Evolutionary conservation across 192 early-diverging fungal species (phyloP).

Genomic region (Podila verticillata): DNA sequence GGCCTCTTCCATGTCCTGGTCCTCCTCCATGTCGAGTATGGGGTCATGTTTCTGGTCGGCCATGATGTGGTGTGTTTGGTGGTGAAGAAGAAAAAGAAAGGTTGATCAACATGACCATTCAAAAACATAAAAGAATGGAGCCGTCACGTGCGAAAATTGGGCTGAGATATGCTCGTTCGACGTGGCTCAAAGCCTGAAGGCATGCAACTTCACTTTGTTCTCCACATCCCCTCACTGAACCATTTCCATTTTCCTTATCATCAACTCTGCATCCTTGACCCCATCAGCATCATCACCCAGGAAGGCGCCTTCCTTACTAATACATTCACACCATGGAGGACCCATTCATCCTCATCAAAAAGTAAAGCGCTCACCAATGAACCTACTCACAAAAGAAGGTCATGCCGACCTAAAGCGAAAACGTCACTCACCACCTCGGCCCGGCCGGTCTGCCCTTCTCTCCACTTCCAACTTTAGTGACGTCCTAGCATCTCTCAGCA

Average conservation of each 20-base stretch:
- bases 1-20: slow-evolving; percentile 14
- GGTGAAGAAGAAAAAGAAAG: neutral
- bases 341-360: slow-evolving; percentile 53
- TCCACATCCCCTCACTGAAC: no score
- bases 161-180: no score
- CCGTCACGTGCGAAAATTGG: no score
- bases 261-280: neutral
- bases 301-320: neutral
- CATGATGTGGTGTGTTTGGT: slow-evolving; percentile 1
- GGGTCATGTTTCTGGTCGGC: slow-evolving; percentile 17
- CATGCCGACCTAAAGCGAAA: no score
- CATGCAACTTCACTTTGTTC: no score
- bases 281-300: neutral
- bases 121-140: neutral
- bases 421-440: no score
- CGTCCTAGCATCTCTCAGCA: slow-evolving; percentile 52
- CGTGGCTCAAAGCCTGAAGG: no score
- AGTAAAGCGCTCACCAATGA: slow-evolving; percentile 19
- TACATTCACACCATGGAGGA: slow-evolving; percentile 29
- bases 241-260: neutral
- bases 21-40: neutral
- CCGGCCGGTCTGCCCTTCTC: neutral
- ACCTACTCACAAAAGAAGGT: no score
- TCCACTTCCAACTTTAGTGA: slow-evolving; percentile 44
- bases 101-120: neutral